Base-by-base conservation (phyloP, 768 basidiomycete genomes). In the Hypsizygus marmoreus region DNA sequence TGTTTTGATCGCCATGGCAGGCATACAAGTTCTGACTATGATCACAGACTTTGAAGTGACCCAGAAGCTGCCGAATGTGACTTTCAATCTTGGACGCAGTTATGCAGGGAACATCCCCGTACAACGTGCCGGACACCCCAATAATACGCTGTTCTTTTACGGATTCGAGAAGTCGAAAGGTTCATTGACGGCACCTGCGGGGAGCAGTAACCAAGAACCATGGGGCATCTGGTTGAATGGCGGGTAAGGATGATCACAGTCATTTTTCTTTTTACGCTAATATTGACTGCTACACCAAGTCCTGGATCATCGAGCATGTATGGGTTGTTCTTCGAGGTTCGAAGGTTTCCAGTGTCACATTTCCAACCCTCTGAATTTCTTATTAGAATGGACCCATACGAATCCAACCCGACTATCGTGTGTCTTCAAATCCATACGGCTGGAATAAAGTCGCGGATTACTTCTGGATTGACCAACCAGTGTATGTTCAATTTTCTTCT, bases 201-300 rank as follows among this genome's bases (percentile, higher is more conserved):
- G 53, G 34, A 51, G 60, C n/a, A 59, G 56, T 13, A 68, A 59
- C 35, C 62, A 58, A 11, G 69, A 81, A 14, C 86, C 86, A 1
- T 87, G 86, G 86, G 76, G 77, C 3, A 81, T 88, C 31, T 88
- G 84, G 84, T 60, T 88, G 19, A 86, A 86, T 49, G 86, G 85
- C 65, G 85, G 84, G 81, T 82, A 53, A 37, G 78, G 61, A 31
- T 33, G 34, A 26, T 37, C 33, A 34, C 17, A 37, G 35, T 9
- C 22, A 41, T 16, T 9, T 25, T 17, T 40, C 26, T 31, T 19
- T 35, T n/a, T 12, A 8, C 19, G 34, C 39, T 32, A 40, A 42
- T 44, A 1, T 25, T 20, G 29, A 36, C 34, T 19, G 24, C 25
- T 42, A 16, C 10, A 8, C 11, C 43, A 22, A 76, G 86, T 13